Evolutionary conservation across 805 yeast genomes (phyloP).

Genomic region (Sungouiella thailandica): DNA sequence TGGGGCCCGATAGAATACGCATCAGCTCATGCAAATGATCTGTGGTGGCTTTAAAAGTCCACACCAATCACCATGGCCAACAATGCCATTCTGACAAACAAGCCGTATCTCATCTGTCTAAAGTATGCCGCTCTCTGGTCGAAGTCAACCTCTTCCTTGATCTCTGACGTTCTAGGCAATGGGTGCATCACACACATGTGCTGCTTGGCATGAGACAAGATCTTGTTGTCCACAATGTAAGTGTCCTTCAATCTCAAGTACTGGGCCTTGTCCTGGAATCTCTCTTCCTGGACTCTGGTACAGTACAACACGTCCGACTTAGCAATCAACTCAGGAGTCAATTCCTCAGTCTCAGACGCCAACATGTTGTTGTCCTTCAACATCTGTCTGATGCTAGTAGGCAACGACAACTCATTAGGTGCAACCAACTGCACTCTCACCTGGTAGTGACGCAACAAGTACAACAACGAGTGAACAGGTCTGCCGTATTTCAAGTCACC

Average conservation of each 20-base stretch:
- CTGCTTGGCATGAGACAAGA: constrained; percentile 87
- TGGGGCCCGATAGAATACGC: too few species aligned
- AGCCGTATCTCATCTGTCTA: constrained; percentile 98
- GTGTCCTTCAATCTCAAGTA: constrained; percentile 87
- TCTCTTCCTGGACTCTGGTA: constrained; percentile 96
- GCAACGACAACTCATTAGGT: constrained; percentile 84
- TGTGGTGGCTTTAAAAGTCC: constrained; percentile 54
- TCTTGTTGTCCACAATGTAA: constrained; percentile 88
- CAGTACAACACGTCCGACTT: constrained; percentile 94
- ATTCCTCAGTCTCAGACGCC: constrained; percentile 64
- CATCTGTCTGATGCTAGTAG: constrained; percentile 65
- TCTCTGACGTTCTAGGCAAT: constrained; percentile 94
- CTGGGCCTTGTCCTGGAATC: constrained; percentile 72
- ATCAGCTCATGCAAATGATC: background rate
- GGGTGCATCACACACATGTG: constrained; percentile 99
- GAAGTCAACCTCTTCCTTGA: constrained; percentile 96
- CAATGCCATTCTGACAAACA: constrained; percentile 97
- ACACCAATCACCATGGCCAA: constrained; percentile 97
- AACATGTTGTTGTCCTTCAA: constrained; percentile 65
- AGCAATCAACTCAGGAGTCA: constrained; percentile 81
- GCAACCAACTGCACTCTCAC: constrained; percentile 89
- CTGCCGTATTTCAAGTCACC: constrained; percentile 98
- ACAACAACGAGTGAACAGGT: constrained; percentile 95
- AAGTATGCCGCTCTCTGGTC: constrained; percentile 99
- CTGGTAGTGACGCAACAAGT: constrained; percentile 85